Evolutionary conservation across 805 yeast genomes (phyloP).

Genomic region (Metschnikowia dekortorum): DNA sequence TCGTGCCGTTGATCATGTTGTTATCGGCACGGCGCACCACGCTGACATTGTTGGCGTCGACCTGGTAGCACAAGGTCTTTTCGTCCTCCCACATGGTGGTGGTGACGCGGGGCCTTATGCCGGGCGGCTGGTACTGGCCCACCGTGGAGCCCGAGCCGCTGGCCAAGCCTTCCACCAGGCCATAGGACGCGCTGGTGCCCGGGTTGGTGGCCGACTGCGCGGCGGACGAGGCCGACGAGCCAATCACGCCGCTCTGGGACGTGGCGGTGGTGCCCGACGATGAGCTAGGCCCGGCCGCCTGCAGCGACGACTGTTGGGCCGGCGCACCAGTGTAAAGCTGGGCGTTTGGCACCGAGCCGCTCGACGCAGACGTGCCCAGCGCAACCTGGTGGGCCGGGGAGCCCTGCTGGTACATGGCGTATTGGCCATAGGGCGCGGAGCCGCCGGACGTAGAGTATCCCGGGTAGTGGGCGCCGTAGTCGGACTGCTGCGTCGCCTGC

Average conservation of each 20-base stretch:
- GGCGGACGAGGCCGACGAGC: constrained; percentile 13
- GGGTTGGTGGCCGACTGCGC: constrained; percentile 13
- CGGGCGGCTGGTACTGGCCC: constrained; percentile 45
- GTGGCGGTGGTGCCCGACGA: constrained; percentile 24
- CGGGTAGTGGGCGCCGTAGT: constrained; percentile 16
- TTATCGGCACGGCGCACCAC: constrained; percentile 83
- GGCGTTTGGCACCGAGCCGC: constrained; percentile 12
- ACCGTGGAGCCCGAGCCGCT: constrained; percentile 25
- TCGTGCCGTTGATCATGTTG: constrained; percentile 83
- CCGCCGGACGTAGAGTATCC: constrained; percentile 11
- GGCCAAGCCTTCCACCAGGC: constrained; percentile 14
- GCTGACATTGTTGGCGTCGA: constrained; percentile 73
- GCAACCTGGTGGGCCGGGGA: constrained; percentile 10
- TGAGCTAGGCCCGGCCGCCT: constrained; percentile 10
- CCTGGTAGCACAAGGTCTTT: constrained; percentile 78
- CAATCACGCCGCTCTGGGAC: constrained; percentile 17
- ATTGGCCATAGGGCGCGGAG: constrained; percentile 15
- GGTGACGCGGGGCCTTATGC: constrained; percentile 60
- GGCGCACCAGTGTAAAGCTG: constrained; percentile 12
- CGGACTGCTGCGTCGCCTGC: constrained; percentile 11
- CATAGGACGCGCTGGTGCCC: constrained; percentile 12
- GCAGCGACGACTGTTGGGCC: constrained; percentile 8
- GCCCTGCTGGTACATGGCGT: constrained; percentile 16
- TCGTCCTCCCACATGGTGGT: constrained; percentile 93
- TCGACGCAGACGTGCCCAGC: constrained; percentile 4